These are phyloP conservation scores for Trichoderma sp. DNA, from an alignment of 2,329 filamentous ascomycete species.

Conservation along the genomic window DNA sequence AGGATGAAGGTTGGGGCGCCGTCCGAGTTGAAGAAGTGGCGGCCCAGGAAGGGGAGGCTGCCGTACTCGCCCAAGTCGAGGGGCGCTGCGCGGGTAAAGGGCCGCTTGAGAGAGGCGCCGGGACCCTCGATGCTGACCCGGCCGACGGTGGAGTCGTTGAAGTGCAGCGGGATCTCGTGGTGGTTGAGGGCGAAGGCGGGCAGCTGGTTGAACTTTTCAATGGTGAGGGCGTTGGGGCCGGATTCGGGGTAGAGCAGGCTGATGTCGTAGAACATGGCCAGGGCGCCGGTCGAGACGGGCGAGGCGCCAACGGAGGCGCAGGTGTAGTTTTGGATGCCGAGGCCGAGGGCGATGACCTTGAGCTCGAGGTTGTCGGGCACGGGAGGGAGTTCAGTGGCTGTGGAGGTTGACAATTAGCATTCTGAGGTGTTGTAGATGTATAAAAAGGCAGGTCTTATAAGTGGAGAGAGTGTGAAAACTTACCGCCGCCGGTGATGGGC, in stretches of 20 bases:
- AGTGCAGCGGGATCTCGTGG: slow-evolving; percentile 52
- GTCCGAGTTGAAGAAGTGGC: slow-evolving; percentile 65
- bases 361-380: slow-evolving; percentile 45
- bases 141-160: slow-evolving; percentile 36
- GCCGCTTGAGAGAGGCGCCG: slow-evolving; percentile 48
- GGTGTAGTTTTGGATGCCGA: slow-evolving; percentile 71
- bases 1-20: slow-evolving; percentile 63
- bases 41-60: slow-evolving; percentile 54
- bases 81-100: slow-evolving; percentile 46
- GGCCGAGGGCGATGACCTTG: slow-evolving; percentile 60
- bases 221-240: slow-evolving; percentile 41
- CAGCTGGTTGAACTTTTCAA: slow-evolving; percentile 44
- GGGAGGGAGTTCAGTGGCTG: slow-evolving; percentile 48
- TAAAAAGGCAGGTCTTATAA: background rate
- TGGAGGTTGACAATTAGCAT: background rate
- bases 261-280: slow-evolving; percentile 63
- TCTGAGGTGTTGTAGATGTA: background rate
- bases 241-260: slow-evolving; percentile 53
- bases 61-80: slow-evolving; percentile 43
- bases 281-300: slow-evolving; percentile 52
- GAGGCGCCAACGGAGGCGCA: slow-evolving; percentile 46
- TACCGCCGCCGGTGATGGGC: slow-evolving; percentile 44
- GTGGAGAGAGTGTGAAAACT: slow-evolving; percentile 28
- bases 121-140: slow-evolving; percentile 37
- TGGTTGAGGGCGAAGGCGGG: slow-evolving; percentile 44